Evolutionary conservation across 139 green algal species (phyloP), one percentile per base, ranked within the genome.

Genomic region (Coelastrella sp.): DNA sequence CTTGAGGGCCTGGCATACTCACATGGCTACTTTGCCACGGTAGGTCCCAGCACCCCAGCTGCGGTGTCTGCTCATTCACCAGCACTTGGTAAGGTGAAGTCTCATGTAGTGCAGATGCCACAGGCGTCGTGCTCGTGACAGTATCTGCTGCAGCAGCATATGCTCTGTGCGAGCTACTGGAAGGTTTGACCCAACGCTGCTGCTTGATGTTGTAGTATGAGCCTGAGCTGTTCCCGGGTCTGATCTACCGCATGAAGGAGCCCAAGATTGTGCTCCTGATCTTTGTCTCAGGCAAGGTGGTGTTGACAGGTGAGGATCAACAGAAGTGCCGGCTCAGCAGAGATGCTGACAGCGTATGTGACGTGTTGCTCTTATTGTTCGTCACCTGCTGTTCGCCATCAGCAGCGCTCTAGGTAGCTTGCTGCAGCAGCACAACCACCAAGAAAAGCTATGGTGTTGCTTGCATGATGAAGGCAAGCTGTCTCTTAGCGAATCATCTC

Each of bases 211-310:
- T 80, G 63, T 91, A 98, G 93, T 99, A 99, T 91, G 98, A 99
- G 93, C 98, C 98, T 12, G 98, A 99, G 95, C 95, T 99, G 70
- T 99, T 99, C 87, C 98, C 98, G 9, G 98, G 98, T 35, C 93
- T 99, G 57, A 99, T 99, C 89, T 99, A 99, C 94, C 95, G 97
- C 70, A 99, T 99, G 98, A 96, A 97, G 88, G 86, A 96, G 75
- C 98, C 98, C 79, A 99, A 99, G 93, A 97, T 99, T 56, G 98
- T 99, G 88, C 96, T 99, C 80, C 95, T 99, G 25, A 99, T 99
- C 92, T 99, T 99, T 91, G 98, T 99, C 8, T 98, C 95, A 6
- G 98, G 98, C 78, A 99, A 99, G 95, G 96, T 94, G 93, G 95
- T 96, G 49, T 87, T 97, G 0, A 97, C 95, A 76, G 89, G 93